A percentile compares a stretch with the other conserved stretches of the same genome.
These are phyloP conservation scores for Thermothelomyces thermophilus DNA, from an alignment of 2,329 filamentous ascomycete genomes.

Conservation along the genomic window DNA sequence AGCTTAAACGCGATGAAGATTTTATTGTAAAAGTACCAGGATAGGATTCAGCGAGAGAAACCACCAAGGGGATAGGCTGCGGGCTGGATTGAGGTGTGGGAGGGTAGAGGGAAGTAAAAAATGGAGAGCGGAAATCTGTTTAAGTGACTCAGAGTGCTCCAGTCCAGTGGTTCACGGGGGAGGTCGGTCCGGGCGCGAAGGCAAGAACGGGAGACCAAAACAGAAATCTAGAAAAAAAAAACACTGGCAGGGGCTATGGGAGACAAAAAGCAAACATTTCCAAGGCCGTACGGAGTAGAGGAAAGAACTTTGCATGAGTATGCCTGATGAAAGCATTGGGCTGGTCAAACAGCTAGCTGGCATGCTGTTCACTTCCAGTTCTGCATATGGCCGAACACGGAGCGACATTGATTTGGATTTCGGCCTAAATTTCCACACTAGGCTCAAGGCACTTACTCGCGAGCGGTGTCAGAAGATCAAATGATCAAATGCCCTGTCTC, in stretches of 20 bases:
- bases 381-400: constrained; percentile 16
- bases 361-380: not conserved
- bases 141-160: constrained; percentile 15
- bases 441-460: constrained; percentile 5
- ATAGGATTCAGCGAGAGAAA: not conserved
- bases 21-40: not conserved
- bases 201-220: not conserved
- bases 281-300: not conserved
- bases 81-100: not conserved
- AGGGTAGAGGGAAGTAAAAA: not conserved
- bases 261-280: constrained; percentile 8
- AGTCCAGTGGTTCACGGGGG: constrained; percentile 7
- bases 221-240: not conserved
- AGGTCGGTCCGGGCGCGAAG: constrained; percentile 10
- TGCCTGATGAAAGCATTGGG: constrained; percentile 1
- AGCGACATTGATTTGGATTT: not conserved
- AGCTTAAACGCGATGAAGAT: not conserved
- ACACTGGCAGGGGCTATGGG: not conserved
- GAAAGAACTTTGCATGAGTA: constrained; percentile 1
- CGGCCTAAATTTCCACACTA: not conserved
- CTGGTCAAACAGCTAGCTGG: constrained; percentile 1
- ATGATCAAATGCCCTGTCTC: not conserved
- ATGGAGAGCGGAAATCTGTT: not conserved
- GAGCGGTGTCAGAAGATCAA: not conserved
- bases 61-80: not conserved